These are phyloP conservation scores for Linnemannia schmuckeri DNA, from an alignment of 192 early-diverging fungal species.

Conservation along the genomic window DNA sequence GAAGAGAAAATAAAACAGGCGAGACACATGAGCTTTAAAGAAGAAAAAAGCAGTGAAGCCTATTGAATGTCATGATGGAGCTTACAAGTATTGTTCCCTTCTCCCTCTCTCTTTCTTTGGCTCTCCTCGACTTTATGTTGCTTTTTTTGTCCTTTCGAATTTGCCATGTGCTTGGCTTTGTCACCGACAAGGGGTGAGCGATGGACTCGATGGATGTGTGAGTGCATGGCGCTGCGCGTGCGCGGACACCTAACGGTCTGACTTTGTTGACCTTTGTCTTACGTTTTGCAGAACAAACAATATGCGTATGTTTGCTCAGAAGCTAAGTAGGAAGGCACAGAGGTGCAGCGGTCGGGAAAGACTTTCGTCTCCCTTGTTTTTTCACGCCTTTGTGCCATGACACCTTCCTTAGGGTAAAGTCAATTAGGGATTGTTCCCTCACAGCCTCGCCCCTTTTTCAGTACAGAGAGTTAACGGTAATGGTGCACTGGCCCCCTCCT, in stretches of 20 bases:
- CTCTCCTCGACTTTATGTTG: neutral
- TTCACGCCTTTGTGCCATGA: neutral
- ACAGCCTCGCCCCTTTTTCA: neutral
- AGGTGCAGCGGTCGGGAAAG: neutral
- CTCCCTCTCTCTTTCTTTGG: neutral
- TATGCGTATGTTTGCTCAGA: neutral
- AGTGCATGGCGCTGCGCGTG: neutral
- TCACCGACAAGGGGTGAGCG: neutral
- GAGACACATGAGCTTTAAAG: neutral
- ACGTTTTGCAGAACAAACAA: neutral
- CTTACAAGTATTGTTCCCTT: no score
- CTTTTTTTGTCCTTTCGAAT: neutral
- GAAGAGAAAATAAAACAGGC: neutral
- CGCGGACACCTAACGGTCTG: neutral
- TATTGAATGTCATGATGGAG: neutral
- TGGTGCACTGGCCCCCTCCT: neutral
- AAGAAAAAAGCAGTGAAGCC: neutral
- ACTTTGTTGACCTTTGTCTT: neutral
- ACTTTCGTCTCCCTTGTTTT: neutral
- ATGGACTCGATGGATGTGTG: neutral
- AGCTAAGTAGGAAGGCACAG: neutral
- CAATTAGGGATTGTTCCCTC: neutral
- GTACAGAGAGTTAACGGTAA: neutral
- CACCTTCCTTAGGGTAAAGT: neutral
- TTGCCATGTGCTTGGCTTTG: constrained; percentile 5